Evolutionary conservation across 805 yeast species (phyloP), one percentile per base, ranked within the genome.

Genomic region (Starmera pachycereana): DNA sequence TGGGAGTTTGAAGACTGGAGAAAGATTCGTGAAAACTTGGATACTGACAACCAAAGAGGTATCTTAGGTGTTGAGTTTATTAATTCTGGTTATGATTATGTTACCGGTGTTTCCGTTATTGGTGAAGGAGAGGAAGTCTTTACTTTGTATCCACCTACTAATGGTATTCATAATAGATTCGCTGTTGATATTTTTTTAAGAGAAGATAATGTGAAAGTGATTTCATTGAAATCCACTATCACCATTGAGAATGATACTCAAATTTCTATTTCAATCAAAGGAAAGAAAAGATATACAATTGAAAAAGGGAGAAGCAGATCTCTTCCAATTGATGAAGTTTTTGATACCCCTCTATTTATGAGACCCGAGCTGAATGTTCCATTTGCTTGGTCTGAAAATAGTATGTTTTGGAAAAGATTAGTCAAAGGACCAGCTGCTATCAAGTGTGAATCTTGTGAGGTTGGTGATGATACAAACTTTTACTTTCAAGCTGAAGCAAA

Each of bases 1-100:
- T 92, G 97, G 97, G 78, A 88, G 33, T 94, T 94, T 64, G 95
- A 89, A 52, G 96, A 90, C 54, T 92, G 97, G 97, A 70, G 85
- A 45, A 70, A 71, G 28, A 73, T 88, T 19, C 78, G 98, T 58
- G 96, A 90, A 53, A 76, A 78, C 40, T 63, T 89, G 41, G 79
- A 75, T 44, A 74, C 81, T 4, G 81, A 81, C 40, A 75, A 71
- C 33, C 74, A 71, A 14, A 68, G 66, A n/a, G 79, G 77, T 36
- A 63, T 69, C 4, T 60, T 90, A 28, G 87, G 83, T 0, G 67
- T 89, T n/a, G 66, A 69, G 35, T 58, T 89, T 19, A 35, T 72
- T 3, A 78, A 67, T 32, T 69, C 84, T 0, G 63, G 63, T 0
- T 89, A 80, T 53, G 71, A 71, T 6, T 66, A 69, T 2, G 54